phyloP scores from a whole-genome alignment of 805 yeast species.

The Kregervanrija pseudodelftensis region DNA sequence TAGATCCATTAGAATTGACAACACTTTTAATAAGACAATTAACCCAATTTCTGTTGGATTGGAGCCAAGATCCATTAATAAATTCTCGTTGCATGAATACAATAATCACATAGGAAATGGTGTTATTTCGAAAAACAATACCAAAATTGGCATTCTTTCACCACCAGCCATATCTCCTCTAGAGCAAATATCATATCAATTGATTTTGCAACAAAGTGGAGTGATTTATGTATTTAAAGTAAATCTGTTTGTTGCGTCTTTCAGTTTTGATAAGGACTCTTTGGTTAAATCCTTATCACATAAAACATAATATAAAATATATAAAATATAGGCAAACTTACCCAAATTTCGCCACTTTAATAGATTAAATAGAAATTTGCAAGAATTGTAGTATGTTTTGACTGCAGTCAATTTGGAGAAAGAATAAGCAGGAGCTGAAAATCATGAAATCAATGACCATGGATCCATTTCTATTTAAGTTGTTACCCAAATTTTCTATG shows the following conservation, averaged over 20 bases:
- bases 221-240: constrained; percentile 35
- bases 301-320: constrained; percentile 43
- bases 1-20: constrained; percentile 51
- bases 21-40: constrained; percentile 58
- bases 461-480: constrained; percentile 41
- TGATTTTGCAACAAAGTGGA: constrained; percentile 51
- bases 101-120: constrained; percentile 52
- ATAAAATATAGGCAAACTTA: constrained; percentile 49
- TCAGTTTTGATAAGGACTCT: constrained; percentile 41
- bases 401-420: constrained; percentile 33
- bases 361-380: constrained; percentile 36
- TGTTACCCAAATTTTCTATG: constrained; percentile 44
- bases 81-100: constrained; percentile 50
- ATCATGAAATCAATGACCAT: constrained; percentile 43
- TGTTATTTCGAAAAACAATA: constrained; percentile 48
- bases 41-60: constrained; percentile 43
- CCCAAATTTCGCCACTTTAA: constrained; percentile 46
- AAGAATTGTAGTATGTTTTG: constrained; percentile 29
- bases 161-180: constrained; percentile 38
- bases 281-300: constrained; percentile 36
- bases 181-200: constrained; percentile 50
- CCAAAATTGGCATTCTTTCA: constrained; percentile 43
- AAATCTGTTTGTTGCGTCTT: constrained; percentile 38
- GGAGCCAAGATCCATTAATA: constrained; percentile 46
- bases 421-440: constrained; percentile 28